Evolutionary conservation across 75 land plant genomes (phyloP), one percentile per base, ranked within the genome.

Genomic region (Selaginella tamariscina): DNA sequence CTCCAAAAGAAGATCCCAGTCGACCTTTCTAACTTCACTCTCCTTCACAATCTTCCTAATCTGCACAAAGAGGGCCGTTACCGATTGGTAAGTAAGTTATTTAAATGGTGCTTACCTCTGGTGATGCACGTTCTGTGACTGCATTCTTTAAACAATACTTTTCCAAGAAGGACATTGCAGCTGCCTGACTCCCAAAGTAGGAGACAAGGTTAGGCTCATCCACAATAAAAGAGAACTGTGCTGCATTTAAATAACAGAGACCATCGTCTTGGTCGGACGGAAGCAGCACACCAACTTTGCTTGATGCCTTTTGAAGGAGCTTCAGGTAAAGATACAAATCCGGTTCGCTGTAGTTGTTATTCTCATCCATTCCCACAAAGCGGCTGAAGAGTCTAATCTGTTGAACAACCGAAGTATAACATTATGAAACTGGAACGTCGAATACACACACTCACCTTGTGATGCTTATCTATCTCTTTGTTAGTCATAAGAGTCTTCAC

Each of bases 251-350:
- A 62, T 57, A 77, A 11, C 27, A 49, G n/a, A 72, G 63, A 23
- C 78, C 78, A 72, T 77, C 78, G 33, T 77, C 78, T 56, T 65
- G 74, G 21, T 77, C 78, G 30, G 78, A 54, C 30, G 78, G 32
- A 31, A 65, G 56, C 1, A 77, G 31, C 29, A 72, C 74, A 20
- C 78, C 75, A 21, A 27, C 32, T 72, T 72, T 77, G 28, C 65
- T 66, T 54, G 33, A 24, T 30, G 65, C 78, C 32, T 30, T 71
- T 59, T 57, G 65, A 29, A 77, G 65, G 55, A 77, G 60, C 30
- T 77, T 77, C 54, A 77, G 56, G 33, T 77, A 77, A 24, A 77
- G 59, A 60, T 77, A 77, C 0, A 77, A 66, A 63, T 72, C 75
- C 8, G 64, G 75, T 33, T 77, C 78, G 28, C 31, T 32, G 65